Conservation (phyloP, 805 yeast genomes). For the Kurtzmaniella fragi region DNA sequence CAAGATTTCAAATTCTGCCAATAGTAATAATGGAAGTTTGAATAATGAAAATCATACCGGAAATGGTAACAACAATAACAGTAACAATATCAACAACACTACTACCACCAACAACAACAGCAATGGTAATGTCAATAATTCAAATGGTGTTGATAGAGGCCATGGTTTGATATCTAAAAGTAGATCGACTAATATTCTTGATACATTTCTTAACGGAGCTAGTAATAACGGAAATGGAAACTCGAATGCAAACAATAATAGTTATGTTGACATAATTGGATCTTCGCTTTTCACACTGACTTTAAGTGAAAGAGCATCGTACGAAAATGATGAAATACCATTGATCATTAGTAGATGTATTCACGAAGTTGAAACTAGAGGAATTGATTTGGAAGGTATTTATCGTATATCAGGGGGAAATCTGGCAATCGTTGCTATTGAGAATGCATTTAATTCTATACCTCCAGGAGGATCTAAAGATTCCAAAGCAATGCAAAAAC, state of each 20-base stretch:
- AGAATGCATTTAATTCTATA: constrained; percentile 32
- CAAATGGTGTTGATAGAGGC: constrained; percentile 5
- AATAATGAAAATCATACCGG: constrained; percentile 4
- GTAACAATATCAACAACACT: background rate
- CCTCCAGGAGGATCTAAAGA: constrained; percentile 21
- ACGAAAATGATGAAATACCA: constrained; percentile 65
- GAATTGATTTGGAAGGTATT: constrained; percentile 77
- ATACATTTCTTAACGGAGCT: constrained; percentile 20
- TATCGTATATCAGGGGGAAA: constrained; percentile 87
- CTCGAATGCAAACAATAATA: constrained; percentile 6
- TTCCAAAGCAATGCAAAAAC: constrained; percentile 26
- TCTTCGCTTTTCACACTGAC: constrained; percentile 45
- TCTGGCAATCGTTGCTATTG: constrained; percentile 53
- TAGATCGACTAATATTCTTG: constrained; percentile 44
- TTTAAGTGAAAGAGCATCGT: constrained; percentile 55
- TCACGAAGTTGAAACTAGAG: constrained; percentile 70
- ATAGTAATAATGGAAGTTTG: background rate
- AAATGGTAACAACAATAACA: constrained; percentile 1
- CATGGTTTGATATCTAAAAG: constrained; percentile 31
- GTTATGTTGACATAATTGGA: constrained; percentile 7
- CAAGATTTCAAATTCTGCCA: background rate
- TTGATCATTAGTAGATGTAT: constrained; percentile 66
- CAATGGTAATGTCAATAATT: constrained; percentile 1
- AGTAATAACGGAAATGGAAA: background rate
- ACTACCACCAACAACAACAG: background rate